phyloP scores from a whole-genome alignment of 2,329 filamentous ascomycete genomes.

The Fusarium setosum region DNA sequence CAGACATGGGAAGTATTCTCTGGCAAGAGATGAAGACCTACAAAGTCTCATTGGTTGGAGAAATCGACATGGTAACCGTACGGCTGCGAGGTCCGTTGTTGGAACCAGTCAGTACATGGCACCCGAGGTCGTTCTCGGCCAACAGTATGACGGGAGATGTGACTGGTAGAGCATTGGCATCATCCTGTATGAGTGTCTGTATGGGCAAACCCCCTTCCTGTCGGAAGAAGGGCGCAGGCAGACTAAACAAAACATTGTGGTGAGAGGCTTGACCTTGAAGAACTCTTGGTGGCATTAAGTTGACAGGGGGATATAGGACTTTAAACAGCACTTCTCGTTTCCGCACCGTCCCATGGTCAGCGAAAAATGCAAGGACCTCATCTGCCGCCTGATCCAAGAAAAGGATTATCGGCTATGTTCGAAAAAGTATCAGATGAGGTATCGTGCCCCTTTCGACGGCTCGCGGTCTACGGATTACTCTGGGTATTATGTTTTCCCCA shows the following conservation, averaged over 20 bases:
- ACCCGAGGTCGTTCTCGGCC: slow-evolving; percentile 87
- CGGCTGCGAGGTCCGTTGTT: slow-evolving; percentile 85
- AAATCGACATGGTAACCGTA: slow-evolving; percentile 74
- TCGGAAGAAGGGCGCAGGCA: slow-evolving; percentile 80
- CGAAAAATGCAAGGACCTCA: slow-evolving; percentile 79
- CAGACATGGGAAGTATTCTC: slow-evolving; percentile 47
- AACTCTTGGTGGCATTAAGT: background rate
- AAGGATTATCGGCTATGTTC: slow-evolving; percentile 83
- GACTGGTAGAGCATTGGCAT: slow-evolving; percentile 98
- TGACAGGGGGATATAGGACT: slow-evolving; percentile 64
- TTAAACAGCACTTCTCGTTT: slow-evolving; percentile 77
- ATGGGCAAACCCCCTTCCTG: slow-evolving; percentile 90
- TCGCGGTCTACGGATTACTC: slow-evolving; percentile 37
- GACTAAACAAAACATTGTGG: slow-evolving; percentile 88
- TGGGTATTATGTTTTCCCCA: slow-evolving; percentile 77
- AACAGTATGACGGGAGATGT: slow-evolving; percentile 89
- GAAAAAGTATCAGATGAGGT: slow-evolving; percentile 76
- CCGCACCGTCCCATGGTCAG: slow-evolving; percentile 75
- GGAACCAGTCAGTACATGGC: slow-evolving; percentile 99
- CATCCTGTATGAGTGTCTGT: slow-evolving; percentile 94
- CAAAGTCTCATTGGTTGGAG: slow-evolving; percentile 73
- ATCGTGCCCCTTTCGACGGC: slow-evolving; percentile 51
- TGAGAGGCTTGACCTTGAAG: slow-evolving; percentile 51
- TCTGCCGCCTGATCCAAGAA: slow-evolving; percentile 77
- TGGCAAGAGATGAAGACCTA: slow-evolving; percentile 44